Base-by-base conservation (phyloP, 176 grass and related monocot species). In the Phoenix dactylifera region DNA sequence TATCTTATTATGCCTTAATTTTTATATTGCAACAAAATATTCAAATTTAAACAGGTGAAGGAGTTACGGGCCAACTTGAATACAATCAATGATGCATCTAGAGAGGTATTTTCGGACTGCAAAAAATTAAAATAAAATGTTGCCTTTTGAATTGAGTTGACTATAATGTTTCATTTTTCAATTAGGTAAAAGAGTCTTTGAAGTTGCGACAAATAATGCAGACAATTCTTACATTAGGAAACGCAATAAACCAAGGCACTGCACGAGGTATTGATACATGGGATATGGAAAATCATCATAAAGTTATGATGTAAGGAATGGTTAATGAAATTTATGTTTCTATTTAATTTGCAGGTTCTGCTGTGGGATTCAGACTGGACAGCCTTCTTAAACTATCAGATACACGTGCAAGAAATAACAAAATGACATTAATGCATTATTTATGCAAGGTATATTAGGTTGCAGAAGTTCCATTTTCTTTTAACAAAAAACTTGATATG, bases 401-500 rank as follows among this genome's bases (percentile, higher is more conserved):
- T 75, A 96, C 87, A 55, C 92, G 87, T 69, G 80, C 92, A 51
- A 90, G 83, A 77, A 96, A 96, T 64, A 96, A 88, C 32, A 96
- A 96, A 68, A 81, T 96, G 83, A 96, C 87, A n/a, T 77, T 96
- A 62, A 96, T 96, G 83, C 92, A 96, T 79, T 96, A 96, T 85
- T 78, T 96, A 71, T 96, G 92, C 83, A 96, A 96, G 83, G 92
- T 96, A 85, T 49, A 39, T 39, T 39, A 39, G 35, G 35, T 39
- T 39, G 7, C 35, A 39, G 0, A 39, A 39, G 35, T 39, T 39
- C 9, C 7, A 1, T 39, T 39, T 39, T 39, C 35, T 39, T 39
- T 32, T 32, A 12, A 39, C 2, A 39, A 12, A 39, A 39, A 39
- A 39, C 9, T 39, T 39, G 35, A 39, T 39, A 0, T 39, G 35